Evolutionary conservation across 1,139 yeast species (phyloP), one percentile per base, ranked within the genome.

Genomic region (Suhomyces wounanorum): DNA sequence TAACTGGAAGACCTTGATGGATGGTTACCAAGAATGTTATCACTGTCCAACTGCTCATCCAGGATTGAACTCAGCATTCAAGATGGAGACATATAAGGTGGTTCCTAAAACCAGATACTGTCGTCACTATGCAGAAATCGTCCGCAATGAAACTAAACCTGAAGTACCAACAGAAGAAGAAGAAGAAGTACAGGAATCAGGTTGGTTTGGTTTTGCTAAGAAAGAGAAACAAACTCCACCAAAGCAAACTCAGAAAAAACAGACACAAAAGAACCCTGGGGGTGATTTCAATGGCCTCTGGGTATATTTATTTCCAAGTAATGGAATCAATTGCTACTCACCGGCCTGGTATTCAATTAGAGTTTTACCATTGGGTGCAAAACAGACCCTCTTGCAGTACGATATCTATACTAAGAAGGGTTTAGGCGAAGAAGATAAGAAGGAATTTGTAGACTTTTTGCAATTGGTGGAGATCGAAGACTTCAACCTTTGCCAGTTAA

Each of bases 111-210:
- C 72, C 37, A 75, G 82, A 59, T 81, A 81, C 62, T 82, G 85
- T 57, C 78, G 87, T 60, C 86, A 82, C 65, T 82, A 78, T 61
- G 99, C 98, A 92, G 66, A 83, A 96, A 69, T 80, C 88, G 69
- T 87, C 87, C 56, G 89, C 85, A 73, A 89, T 82, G 63, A 88
- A 84, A 87, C 87, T 3, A 23, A 14, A 43, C 96, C 90, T 66
- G 33, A 30, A 11, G 33, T 10, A 26, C 13, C 30, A 6, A 11
- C 8, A 30, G 96, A 90, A 75, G 97, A 91, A 64, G 96, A 90
- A 70, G 96, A 89, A 70, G 90, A 88, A 43, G 89, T n/a, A n/a
- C n/a, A 81, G 47, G 69, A 70, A 39, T 62, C 70, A 11, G 69
- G 78, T 2, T 81, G 84, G 84, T 79, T 81, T 62, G 82, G 84